phyloP scores from a whole-genome alignment of 257 asterid species.

The Penstemon davidsonii region DNA sequence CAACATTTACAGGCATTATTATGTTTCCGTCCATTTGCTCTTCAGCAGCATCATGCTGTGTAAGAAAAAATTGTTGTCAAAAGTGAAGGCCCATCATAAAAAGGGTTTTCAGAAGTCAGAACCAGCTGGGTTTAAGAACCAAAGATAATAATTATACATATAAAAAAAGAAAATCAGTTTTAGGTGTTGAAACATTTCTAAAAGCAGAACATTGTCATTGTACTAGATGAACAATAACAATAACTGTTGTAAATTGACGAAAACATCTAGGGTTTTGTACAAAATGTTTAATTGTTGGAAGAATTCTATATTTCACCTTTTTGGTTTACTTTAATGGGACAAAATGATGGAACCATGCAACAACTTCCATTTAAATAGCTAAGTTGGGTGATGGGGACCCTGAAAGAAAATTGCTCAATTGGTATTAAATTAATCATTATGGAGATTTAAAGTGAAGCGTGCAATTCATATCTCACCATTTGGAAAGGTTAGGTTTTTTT shows the following conservation, averaged over 20 bases:
- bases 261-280: slow-evolving; percentile 26
- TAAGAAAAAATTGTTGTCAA: slow-evolving; percentile 4
- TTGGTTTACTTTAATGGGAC: slow-evolving; percentile 32
- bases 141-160: not conserved
- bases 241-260: slow-evolving; percentile 23
- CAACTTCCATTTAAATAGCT: slow-evolving; percentile 32
- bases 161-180: slow-evolving; percentile 10
- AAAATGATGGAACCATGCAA: slow-evolving; percentile 49
- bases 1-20: slow-evolving; percentile 12
- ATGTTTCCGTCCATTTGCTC: not conserved
- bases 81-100: slow-evolving; percentile 9
- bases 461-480: slow-evolving; percentile 26
- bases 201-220: slow-evolving; percentile 23
- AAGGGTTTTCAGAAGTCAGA: not conserved
- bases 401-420: slow-evolving; percentile 34
- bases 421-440: slow-evolving; percentile 30
- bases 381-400: slow-evolving; percentile 38
- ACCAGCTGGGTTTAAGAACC: not conserved
- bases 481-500: not conserved
- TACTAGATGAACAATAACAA: not conserved
- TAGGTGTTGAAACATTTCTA: slow-evolving; percentile 14
- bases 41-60: slow-evolving; percentile 9
- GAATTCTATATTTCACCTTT: slow-evolving; percentile 16
- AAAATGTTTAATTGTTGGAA: slow-evolving; percentile 26
- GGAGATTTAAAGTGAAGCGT: slow-evolving; percentile 35